Evolutionary conservation across 2,329 filamentous ascomycete species (phyloP).

Genomic region (Xylaria sp.): DNA sequence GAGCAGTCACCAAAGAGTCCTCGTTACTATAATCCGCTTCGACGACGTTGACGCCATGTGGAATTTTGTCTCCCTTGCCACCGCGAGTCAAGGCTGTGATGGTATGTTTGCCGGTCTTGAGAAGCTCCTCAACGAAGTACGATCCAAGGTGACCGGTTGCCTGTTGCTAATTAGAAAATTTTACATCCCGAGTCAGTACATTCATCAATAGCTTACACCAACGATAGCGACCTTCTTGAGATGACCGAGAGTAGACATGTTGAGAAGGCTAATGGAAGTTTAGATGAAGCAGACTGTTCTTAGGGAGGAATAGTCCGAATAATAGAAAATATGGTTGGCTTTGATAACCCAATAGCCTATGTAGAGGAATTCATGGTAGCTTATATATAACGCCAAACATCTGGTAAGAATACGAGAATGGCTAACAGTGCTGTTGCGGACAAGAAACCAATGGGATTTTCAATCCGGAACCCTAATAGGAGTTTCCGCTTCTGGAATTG

Average conservation of each 20-base stretch:
- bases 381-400: not conserved
- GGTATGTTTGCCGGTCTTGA: conserved; percentile 59
- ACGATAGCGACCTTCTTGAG: conserved; percentile 31
- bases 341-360: not conserved
- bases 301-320: not conserved
- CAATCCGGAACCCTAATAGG: not conserved
- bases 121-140: conserved; percentile 53
- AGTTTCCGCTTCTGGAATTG: not conserved
- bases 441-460: not conserved
- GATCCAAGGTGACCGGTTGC: conserved; percentile 55
- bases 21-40: conserved; percentile 55
- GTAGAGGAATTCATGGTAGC: not conserved
- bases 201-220: conserved; percentile 48
- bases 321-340: not conserved
- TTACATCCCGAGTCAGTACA: no score
- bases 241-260: conserved; percentile 4
- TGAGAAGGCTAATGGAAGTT: not conserved
- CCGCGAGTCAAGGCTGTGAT: conserved; percentile 62
- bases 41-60: conserved; percentile 55
- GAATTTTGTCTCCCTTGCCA: conserved; percentile 55
- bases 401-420: not conserved
- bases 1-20: conserved; percentile 58
- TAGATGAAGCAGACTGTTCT: not conserved
- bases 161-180: conserved; percentile 43
- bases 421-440: not conserved